Base-by-base conservation (phyloP, 176 grass and related monocot species). In the Eleusine coracana region DNA sequence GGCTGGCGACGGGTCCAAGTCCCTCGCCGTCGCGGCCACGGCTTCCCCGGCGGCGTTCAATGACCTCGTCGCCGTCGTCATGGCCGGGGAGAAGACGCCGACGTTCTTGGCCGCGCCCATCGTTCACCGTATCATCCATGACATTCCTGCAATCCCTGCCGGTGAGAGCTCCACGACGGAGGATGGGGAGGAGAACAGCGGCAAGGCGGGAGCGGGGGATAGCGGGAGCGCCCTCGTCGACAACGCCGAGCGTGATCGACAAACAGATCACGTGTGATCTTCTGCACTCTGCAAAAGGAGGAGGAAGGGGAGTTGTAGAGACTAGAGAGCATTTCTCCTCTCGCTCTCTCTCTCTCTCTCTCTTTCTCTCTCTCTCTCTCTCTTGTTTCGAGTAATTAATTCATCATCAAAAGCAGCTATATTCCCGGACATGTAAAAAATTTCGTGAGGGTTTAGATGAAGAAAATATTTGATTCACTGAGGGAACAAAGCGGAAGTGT, bases 61-160 rank as follows among this genome's bases (percentile, higher is more conserved):
- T 5, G 77, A 69, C 67, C 80, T 82, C 49, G 76, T 93, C 23
- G 73, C 85, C 7, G 93, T 96, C 48, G 85, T 96, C 88, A 96
- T 96, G 94, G 87, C 94, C 6, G 91, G 94, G 3, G 88, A 96
- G 38, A 65, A 38, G 34, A 73, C 66, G 50, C 94, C 91, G 37
- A 91, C 91, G 29, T 88, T 89, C 86, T 34, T 96, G 66, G 90
- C 93, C 17, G 86, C 67, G 3, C 93, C 93, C 31, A 61, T 86
- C 1, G 78, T 64, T 46, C 73, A 73, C 54, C 72, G 69, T 14
- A 31, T 73, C 44, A 1, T 20, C 8, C 69, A 42, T 8, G 39
- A 29, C 46, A 62, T 21, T 46, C 20, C 29, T 3, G 46, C 51
- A 18, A 39, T 7, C 6, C 1, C 27, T 28, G 68, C 28, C 1